Conservation (phyloP, 495 filamentous ascomycete genomes). For the Penicillium bialowiezense region DNA sequence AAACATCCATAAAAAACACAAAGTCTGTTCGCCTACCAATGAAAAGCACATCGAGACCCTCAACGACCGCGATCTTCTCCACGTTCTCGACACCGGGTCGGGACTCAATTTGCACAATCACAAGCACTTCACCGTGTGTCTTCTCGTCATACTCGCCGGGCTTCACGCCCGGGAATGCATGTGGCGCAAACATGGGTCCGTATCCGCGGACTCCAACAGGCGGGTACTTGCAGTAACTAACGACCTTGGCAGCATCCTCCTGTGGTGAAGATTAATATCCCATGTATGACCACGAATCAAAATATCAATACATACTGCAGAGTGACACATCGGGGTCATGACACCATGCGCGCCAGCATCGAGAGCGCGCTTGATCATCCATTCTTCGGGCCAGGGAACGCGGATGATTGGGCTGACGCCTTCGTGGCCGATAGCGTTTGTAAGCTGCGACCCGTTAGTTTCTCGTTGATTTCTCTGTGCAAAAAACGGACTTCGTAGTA, state of each 20-base stretch:
- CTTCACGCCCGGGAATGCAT: conserved; percentile 35
- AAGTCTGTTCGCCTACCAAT: conserved; percentile 37
- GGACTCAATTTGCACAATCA: conserved; percentile 49
- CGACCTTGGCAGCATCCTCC: conserved; percentile 58
- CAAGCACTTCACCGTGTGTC: conserved; percentile 33
- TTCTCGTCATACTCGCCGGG: conserved; percentile 39
- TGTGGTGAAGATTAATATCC: conserved; percentile 5
- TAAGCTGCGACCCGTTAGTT: conserved; percentile 18
- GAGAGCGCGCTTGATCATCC: conserved; percentile 74
- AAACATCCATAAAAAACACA: not conserved
- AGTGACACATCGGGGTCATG: conserved; percentile 41
- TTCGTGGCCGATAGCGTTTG: conserved; percentile 58
- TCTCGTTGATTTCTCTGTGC: not conserved
- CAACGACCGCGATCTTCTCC: conserved; percentile 46
- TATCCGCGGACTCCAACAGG: conserved; percentile 62
- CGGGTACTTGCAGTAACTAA: conserved; percentile 63
- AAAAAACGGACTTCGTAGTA: conserved; percentile 31
- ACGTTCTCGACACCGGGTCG: conserved; percentile 45
- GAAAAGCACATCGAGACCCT: conserved; percentile 43
- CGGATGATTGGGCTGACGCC: conserved; percentile 66
- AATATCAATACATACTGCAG: conserved; percentile 31
- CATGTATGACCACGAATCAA: too few species aligned
- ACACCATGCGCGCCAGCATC: conserved; percentile 69
- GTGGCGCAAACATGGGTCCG: conserved; percentile 58
- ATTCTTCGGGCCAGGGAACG: conserved; percentile 62